These are phyloP conservation scores for Linderniella brevidens DNA, from an alignment of 257 asterid genomes.

Conservation along the genomic window DNA sequence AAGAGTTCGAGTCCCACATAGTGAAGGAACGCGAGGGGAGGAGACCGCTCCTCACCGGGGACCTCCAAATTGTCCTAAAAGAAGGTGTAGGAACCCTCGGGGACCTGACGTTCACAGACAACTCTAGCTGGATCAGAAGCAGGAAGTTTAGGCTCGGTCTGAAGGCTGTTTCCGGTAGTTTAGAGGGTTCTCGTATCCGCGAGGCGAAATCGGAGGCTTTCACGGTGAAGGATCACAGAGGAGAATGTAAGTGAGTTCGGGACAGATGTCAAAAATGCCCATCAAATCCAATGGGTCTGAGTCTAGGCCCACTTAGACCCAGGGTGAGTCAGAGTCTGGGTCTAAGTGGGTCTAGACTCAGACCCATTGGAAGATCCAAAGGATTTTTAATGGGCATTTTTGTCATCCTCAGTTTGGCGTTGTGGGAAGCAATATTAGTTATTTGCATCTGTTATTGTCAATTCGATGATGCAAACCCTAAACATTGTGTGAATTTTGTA, in stretches of 20 bases:
- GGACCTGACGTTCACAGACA: constrained; percentile 83
- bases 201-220: constrained; percentile 97
- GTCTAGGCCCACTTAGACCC: too few species aligned
- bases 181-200: constrained; percentile 51
- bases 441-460: constrained; percentile 8
- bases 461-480: too few species aligned
- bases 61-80: constrained; percentile 61
- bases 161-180: constrained; percentile 46
- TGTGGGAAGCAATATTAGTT: neutral
- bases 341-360: too few species aligned
- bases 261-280: too few species aligned
- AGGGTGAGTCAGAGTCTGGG: too few species aligned
- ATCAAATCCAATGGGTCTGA: too few species aligned
- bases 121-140: constrained; percentile 98
- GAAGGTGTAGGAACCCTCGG: constrained; percentile 86
- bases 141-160: constrained; percentile 84
- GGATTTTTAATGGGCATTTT: too few species aligned
- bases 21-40: constrained; percentile 91
- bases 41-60: constrained; percentile 86
- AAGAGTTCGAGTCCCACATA: constrained; percentile 69
- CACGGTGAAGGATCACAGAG: constrained; percentile 97
- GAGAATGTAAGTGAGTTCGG: constrained; percentile 98
- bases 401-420: too few species aligned
- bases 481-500: constrained; percentile 15
- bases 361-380: too few species aligned